Evolutionary conservation across 129 eudicot species (phyloP), one percentile per base, ranked within the genome.

Genomic region (Sambucus nigra): DNA sequence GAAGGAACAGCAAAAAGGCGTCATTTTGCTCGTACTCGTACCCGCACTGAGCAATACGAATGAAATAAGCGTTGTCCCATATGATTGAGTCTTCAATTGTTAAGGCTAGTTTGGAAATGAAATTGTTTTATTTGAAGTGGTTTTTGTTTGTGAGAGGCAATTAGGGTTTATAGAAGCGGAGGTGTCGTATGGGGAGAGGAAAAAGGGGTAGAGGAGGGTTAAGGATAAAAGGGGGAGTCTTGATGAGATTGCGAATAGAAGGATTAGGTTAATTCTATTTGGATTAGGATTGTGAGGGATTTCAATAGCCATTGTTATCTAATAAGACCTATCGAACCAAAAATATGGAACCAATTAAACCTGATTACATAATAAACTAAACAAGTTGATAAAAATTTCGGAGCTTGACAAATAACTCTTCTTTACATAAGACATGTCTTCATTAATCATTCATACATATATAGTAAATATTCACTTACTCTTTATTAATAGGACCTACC

Each of bases 1-100:
- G 98, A 40, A 81, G 72, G 7, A 84, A 65, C 3, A 95, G 95
- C 57, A 85, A 67, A 66, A 89, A 89, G 51, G 98, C 98, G 45
- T 81, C 81, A 46, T 79, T 22, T 73, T 89, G 98, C 47, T 85
- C 97, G 59, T 91, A 85, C 46, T 91, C 98, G 61, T 89, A 84
- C 12, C 97, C 97, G 21, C 95, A 88, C 40, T 81, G 59, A 1
- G 97, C 93, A 10, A 73, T 73, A 28, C 93, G 80, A 22, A 73
- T 64, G 46, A 76, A 88, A 64, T 84, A 88, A 4, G 84, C 97
- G 41, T 83, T 69, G 62, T 89, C 97, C 97, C 97, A 89, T 1
- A 89, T 94, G 56, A 89, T 55, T 44, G 82, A 75, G 16, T 58
- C 65, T 66, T 89, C 98, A 14, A 89, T 66, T 6, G 74, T 59